Evolutionary conservation across 1,284 basidiomycete genomes (phyloP), one percentile per base, ranked within the genome.

Genomic region (Papiliotrema flavescens): DNA sequence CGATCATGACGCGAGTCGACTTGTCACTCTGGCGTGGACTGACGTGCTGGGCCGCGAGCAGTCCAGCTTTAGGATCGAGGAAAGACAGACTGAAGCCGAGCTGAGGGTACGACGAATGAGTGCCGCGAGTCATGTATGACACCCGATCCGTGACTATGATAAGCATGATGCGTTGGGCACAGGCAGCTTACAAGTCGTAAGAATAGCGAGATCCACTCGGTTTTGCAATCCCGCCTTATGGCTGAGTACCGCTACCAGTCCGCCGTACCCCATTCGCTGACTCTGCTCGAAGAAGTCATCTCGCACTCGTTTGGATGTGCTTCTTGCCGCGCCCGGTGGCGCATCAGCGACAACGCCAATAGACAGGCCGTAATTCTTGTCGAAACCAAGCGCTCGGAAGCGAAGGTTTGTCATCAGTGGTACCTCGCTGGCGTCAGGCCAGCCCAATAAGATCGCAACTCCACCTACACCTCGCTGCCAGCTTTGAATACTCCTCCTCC

Each of bases 161-260:
- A n/a, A n/a, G n/a, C n/a, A n/a, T n/a, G n/a, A n/a, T n/a, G n/a
- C n/a, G n/a, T n/a, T n/a, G n/a, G n/a, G 26, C 35, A 50, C 6
- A 28, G 22, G 23, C 17, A 13, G 51, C 54, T 37, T 22, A 59
- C 60, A 37, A 23, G 22, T 51, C 1, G 51, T 51, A 35, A 62
- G 19, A 3, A 49, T 41, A 1, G 55, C 60, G 1, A 62, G 23
- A 14, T 37, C 41, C n/a, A 62, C 50, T 1, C 26, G 20, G 11
- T 55, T 34, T 1, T 74, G 56, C 2, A 62, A 56, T 0, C 54
- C 51, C 17, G 56, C 60, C 0, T 58, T 66, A 48, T 78, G 68
- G 78, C 80, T 81, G 22, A 85, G 66, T 0, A 85, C 71, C 34
- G 80, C 83, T 32, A 85, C 75, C 1, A 86, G 79, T 3, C 82